Base-by-base conservation (phyloP, 2,329 filamentous ascomycete genomes). In the Aspergillus ochraceus region DNA sequence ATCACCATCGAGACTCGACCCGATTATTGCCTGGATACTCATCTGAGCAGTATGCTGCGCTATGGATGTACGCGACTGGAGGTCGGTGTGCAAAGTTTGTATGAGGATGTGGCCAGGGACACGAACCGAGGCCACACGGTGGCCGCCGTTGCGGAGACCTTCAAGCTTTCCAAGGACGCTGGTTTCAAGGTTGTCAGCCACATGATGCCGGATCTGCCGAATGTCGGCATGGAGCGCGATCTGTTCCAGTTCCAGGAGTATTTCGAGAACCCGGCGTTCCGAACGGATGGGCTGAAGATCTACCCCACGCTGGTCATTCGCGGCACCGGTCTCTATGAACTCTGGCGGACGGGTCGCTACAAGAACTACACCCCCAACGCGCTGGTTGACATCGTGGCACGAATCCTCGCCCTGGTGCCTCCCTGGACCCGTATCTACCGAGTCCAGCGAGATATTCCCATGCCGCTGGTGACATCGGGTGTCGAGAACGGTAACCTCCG, bases 341-440 rank as follows among this genome's bases (percentile, higher is more conserved):
- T 99, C 20, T 99, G 96, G 95, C 86, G 96, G 56, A 99, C 95
- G 3, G 95, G 95, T 0, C 84, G 95, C 55, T 99, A 98, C 79
- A 95, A 97, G 77, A 99, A 99, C 76, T 99, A 99, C 78, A 99
- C 95, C 0, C 96, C 95, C 4, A 99, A 99, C 75, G 94, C 91
- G 0, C 84, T 99, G 36, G 92, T 99, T 62, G 95, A 99, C 74
- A 86, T 99, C 17, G 92, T 99, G 0, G 96, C 95, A 3, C 88
- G 95, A n/a, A 99, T 99, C 55, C 81, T 99, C 63, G 95, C 95
- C 0, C 83, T 99, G 2, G 90, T 99, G 0, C 95, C 95, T 1
- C 95, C 95, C 1, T 99, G 95, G 95, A 99, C 96, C 0, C 88
- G 95, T 63, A 99, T 99, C 71, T 99, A 99, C 80, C 92, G 95